Conservation (phyloP, 208 protist genomes). For the Trypanosoma rangeli region DNA sequence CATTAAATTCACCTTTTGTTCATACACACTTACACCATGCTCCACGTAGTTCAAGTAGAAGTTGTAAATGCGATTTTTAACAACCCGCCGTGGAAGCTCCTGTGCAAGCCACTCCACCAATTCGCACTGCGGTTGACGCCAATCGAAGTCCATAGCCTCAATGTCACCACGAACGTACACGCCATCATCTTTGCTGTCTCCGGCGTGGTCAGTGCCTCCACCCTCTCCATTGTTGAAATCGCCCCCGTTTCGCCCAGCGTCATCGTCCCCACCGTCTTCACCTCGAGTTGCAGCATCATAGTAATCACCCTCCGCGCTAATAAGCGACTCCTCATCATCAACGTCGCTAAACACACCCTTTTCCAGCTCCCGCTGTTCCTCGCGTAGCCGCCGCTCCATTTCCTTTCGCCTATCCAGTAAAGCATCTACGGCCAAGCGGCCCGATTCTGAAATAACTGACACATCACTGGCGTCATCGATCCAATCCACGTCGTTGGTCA, state of each 20-base stretch:
- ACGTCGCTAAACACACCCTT: conserved; percentile 90
- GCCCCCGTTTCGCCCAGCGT: conserved; percentile 13
- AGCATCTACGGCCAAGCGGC: conserved; percentile 68
- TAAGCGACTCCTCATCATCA: conserved; percentile 43
- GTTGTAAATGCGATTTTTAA: conserved; percentile 92
- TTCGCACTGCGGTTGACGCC: conserved; percentile 83
- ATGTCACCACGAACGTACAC: conserved; percentile 80
- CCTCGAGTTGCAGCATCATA: conserved; percentile 18
- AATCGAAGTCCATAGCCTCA: conserved; percentile 83
- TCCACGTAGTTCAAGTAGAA: conserved; percentile 92
- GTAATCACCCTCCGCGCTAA: conserved; percentile 26
- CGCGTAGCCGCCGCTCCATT: conserved; percentile 56
- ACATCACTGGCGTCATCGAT: conserved; percentile 76
- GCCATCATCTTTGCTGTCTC: conserved; percentile 21
- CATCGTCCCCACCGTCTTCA: conserved; percentile 33
- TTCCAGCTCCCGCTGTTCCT: conserved; percentile 67
- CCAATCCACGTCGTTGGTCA: conserved; percentile 63
- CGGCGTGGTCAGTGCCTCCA: background rate
- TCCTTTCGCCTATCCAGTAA: conserved; percentile 70
- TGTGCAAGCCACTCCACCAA: conserved; percentile 90
- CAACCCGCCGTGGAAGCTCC: conserved; percentile 78
- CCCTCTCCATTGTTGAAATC: conserved; percentile 38
- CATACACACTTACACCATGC: conserved; percentile 76
- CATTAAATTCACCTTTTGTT: conserved; percentile 81
- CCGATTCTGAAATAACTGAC: conserved; percentile 77